phyloP scores from a whole-genome alignment of 805 yeast species.

The Suhomyces canberraensis region DNA sequence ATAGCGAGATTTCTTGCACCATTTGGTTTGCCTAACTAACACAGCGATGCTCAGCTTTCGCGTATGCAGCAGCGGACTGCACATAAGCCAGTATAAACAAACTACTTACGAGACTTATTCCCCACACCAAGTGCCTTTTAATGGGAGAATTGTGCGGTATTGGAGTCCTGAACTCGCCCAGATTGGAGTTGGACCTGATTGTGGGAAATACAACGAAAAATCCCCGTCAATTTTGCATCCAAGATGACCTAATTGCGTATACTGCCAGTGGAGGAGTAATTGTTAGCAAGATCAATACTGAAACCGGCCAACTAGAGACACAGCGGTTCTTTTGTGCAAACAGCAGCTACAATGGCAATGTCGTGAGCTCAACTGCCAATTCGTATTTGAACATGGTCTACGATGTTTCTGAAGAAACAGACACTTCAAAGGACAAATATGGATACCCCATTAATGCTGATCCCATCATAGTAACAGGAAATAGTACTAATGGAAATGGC shows the following conservation, averaged over 20 bases:
- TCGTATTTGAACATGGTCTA: conserved; percentile 27
- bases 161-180: background rate
- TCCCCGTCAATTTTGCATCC: conserved; percentile 39
- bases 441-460: conserved; percentile 33
- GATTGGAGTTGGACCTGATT: conserved; percentile 15
- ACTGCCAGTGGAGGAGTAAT: conserved; percentile 62
- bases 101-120: background rate
- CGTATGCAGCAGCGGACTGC: no score
- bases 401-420: conserved; percentile 6
- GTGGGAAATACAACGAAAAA: conserved; percentile 48
- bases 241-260: conserved; percentile 45
- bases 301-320: conserved; percentile 15
- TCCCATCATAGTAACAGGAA: conserved; percentile 24
- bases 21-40: background rate
- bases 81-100: conserved; percentile 3
- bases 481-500: conserved; percentile 2
- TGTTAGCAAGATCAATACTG: conserved; percentile 34
- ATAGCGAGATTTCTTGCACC: conserved; percentile 15
- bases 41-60: no score
- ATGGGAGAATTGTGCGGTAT: background rate
- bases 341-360: conserved; percentile 4
- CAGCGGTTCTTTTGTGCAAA: conserved; percentile 57
- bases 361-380: conserved; percentile 17
- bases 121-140: no score
- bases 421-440: conserved; percentile 25